Evolutionary conservation across 208 protist genomes (phyloP).

Genomic region (Crithidia sp.): DNA sequence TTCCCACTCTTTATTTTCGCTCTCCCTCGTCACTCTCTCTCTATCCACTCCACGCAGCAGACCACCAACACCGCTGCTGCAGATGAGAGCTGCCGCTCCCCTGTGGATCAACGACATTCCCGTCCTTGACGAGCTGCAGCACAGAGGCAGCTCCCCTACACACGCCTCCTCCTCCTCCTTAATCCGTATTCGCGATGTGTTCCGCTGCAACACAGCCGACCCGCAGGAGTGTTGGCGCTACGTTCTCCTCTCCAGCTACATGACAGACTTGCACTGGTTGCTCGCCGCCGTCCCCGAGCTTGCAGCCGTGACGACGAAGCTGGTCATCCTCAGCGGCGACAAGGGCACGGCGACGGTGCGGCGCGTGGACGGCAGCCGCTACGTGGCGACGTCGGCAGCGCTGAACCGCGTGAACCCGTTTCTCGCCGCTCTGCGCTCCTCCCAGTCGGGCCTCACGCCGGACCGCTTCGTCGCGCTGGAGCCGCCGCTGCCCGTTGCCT

Average conservation of each 20-base stretch:
- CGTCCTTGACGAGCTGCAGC: slow-evolving; percentile 20
- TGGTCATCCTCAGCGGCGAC: slow-evolving; percentile 72
- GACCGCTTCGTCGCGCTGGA: slow-evolving; percentile 57
- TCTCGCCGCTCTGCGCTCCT: slow-evolving; percentile 9
- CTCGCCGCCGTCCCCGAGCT: slow-evolving; percentile 46
- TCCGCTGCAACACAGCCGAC: slow-evolving; percentile 49
- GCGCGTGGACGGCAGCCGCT: neutral
- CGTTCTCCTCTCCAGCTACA: slow-evolving; percentile 70
- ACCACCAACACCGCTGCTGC: neutral
- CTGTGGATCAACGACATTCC: slow-evolving; percentile 65
- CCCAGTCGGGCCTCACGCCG: neutral
- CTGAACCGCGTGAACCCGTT: slow-evolving; percentile 32
- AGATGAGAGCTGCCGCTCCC: slow-evolving; percentile 26
- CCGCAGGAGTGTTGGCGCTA: slow-evolving; percentile 53
- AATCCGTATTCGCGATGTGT: slow-evolving; percentile 48
- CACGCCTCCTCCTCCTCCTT: neutral
- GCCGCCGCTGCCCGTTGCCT: slow-evolving; percentile 69
- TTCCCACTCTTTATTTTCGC: neutral
- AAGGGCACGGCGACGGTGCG: slow-evolving; percentile 44
- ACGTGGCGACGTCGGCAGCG: slow-evolving; percentile 16
- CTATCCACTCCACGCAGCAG: neutral
- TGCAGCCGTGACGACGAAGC: slow-evolving; percentile 18
- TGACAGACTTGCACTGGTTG: slow-evolving; percentile 78
- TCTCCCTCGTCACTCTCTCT: neutral
- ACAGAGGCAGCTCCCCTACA: no score